Evolutionary conservation across 257 asterid genomes (phyloP).

Genomic region (Nicotiana noctiflora): DNA sequence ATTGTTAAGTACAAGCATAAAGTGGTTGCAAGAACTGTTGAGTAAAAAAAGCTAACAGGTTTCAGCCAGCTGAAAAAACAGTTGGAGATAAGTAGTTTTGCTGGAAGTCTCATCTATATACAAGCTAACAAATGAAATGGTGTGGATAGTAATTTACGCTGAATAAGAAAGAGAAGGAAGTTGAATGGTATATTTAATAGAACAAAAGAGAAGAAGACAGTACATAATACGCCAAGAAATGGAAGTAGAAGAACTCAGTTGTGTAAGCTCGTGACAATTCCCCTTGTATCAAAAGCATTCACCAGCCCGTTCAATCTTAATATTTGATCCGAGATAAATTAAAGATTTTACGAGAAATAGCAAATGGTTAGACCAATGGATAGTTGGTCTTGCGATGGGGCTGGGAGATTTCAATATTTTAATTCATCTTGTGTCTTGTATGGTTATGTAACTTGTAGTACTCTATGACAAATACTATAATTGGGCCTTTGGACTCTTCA

Average conservation of each 20-base stretch:
- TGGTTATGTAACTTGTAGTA: background rate
- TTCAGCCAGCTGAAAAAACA: background rate
- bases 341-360: no score
- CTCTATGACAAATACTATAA: background rate
- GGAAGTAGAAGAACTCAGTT: background rate
- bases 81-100: background rate
- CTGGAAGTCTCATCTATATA: background rate
- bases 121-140: background rate
- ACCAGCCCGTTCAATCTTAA: background rate
- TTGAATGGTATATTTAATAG: background rate
- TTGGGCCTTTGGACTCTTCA: background rate
- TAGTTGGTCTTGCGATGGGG: background rate
- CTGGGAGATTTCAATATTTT: background rate
- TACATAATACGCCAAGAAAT: background rate
- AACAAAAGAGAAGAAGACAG: background rate
- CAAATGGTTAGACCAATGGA: background rate
- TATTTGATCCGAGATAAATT: background rate
- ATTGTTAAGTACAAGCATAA: background rate
- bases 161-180: background rate
- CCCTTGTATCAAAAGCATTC: background rate
- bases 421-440: background rate
- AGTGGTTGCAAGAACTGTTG: background rate
- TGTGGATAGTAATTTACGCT: background rate
- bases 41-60: background rate
- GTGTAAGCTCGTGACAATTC: background rate